Conservation (phyloP, 129 eudicot genomes). For the Centrapalus pauciflorus region DNA sequence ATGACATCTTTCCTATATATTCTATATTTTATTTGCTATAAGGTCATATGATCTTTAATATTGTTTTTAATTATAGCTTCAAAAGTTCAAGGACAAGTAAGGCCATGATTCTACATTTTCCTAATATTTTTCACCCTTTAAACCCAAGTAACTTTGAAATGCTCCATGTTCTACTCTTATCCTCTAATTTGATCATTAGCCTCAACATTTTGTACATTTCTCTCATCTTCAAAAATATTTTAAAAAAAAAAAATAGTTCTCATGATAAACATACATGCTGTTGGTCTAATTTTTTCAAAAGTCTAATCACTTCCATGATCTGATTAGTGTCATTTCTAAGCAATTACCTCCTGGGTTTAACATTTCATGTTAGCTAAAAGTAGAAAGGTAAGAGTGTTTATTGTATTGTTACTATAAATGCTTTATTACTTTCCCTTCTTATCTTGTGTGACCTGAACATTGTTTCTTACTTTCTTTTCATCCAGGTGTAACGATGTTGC, state of each 20-base stretch:
- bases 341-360: neutral
- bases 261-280: no score
- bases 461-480: neutral
- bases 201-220: no score
- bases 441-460: neutral
- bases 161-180: no score
- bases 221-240: no score
- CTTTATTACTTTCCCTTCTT: neutral
- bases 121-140: no score
- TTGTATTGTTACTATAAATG: neutral
- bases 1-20: neutral
- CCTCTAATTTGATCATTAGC: no score
- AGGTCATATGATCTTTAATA: no score
- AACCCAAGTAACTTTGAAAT: no score
- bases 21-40: neutral
- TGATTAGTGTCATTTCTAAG: neutral
- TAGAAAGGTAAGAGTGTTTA: neutral
- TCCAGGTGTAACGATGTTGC: conserved; percentile 79
- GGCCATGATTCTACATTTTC: no score
- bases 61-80: no score
- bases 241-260: no score
- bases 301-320: neutral
- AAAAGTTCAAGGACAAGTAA: no score
- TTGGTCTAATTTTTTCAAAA: neutral
- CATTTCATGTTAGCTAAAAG: neutral